Percentiles rank a stretch among this genome's conserved stretches.
These are phyloP conservation scores for Collybia sordida DNA, from an alignment of 768 basidiomycete genomes.

Conservation along the genomic window DNA sequence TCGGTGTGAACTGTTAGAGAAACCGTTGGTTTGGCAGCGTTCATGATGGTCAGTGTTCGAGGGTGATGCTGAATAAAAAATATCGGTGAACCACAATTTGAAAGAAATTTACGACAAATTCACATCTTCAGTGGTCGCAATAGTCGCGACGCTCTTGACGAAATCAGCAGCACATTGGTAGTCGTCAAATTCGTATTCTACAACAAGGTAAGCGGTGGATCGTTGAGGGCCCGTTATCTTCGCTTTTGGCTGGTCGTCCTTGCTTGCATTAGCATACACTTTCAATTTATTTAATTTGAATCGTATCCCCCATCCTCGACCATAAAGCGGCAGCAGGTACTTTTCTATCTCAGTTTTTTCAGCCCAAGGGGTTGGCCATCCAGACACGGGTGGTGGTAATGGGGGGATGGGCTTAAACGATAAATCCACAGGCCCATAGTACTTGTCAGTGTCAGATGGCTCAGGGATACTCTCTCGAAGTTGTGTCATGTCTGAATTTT, in stretches of 20 bases:
- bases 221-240: not conserved
- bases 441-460: too few relatives aligned
- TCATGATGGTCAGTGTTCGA: conserved; percentile 11
- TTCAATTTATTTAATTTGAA: conserved; percentile 2
- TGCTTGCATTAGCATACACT: not conserved
- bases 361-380: conserved; percentile 35
- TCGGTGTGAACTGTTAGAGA: conserved; percentile 23
- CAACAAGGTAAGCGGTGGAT: conserved; percentile 10
- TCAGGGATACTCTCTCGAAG: too few relatives aligned
- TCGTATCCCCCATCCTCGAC: conserved; percentile 24
- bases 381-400: conserved; percentile 12
- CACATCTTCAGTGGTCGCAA: conserved; percentile 27
- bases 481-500: too few relatives aligned
- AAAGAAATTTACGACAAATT: conserved; percentile 6
- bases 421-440: too few relatives aligned
- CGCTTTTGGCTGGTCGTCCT: not conserved
- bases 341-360: conserved; percentile 25
- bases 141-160: conserved; percentile 9
- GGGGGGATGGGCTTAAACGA: not conserved
- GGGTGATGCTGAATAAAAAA: conserved; percentile 26
- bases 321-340: conserved; percentile 34
- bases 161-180: conserved; percentile 18
- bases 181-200: conserved; percentile 15
- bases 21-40: conserved; percentile 11
- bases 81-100: not conserved